A percentile compares a stretch with the other conserved stretches of the same genome.
phyloP scores from a whole-genome alignment of 75 land plant species.

The Cunninghamia lanceolata region DNA sequence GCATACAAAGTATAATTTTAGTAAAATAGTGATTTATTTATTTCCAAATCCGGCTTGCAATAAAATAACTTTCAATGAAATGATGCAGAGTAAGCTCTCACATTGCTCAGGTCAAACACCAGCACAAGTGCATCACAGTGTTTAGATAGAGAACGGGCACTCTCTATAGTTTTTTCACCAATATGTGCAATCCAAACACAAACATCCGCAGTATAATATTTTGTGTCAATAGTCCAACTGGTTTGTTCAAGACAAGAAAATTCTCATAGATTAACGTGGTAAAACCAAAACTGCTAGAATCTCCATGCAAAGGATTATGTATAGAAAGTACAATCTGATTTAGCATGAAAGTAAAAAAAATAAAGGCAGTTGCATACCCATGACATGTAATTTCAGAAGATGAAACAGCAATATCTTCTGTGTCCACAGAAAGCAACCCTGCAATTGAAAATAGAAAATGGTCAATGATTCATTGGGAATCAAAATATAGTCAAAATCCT shows the following conservation, averaged over 20 bases:
- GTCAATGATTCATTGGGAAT: background rate
- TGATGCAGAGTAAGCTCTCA: conserved; percentile 23
- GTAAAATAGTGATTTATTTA: background rate
- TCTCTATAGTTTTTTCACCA: conserved; percentile 33
- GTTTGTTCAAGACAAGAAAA: background rate
- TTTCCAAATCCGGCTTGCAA: background rate
- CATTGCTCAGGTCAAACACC: conserved; percentile 93
- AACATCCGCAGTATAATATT: conserved; percentile 93
- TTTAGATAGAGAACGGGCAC: conserved; percentile 15
- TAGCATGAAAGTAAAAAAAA: background rate
- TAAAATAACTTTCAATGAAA: background rate
- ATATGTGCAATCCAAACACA: conserved; percentile 73
- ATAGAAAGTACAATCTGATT: background rate
- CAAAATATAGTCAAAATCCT: background rate
- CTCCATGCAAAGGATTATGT: background rate
- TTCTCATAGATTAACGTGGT: background rate
- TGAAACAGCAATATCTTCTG: conserved; percentile 33
- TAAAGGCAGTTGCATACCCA: conserved; percentile 42
- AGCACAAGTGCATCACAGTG: conserved; percentile 77
- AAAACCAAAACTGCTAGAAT: background rate
- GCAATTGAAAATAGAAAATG: background rate
- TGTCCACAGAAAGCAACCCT: conserved; percentile 56
- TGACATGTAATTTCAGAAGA: conserved; percentile 47
- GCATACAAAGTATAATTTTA: background rate
- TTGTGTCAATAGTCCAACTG: conserved; percentile 96